Evolutionary conservation across 2,329 filamentous ascomycete genomes (phyloP).

Genomic region (Scedosporium dehoogii): DNA sequence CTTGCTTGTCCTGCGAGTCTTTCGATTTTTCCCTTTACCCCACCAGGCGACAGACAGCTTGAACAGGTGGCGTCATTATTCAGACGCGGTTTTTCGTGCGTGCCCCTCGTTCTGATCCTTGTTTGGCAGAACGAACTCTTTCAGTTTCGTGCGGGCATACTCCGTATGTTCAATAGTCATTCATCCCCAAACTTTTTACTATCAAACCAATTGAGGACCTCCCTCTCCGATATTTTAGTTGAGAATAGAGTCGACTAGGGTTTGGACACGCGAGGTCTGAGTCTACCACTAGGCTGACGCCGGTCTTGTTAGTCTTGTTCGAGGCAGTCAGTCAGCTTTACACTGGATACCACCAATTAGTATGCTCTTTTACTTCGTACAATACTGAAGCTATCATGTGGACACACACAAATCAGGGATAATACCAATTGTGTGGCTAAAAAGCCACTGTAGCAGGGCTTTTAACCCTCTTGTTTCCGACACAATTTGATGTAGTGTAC

Average conservation of each 20-base stretch:
- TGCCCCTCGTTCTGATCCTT: background rate
- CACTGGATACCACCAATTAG: no score
- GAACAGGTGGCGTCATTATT: background rate
- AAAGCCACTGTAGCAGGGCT: conserved; percentile 1
- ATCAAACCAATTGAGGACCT: no score
- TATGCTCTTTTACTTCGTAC: no score
- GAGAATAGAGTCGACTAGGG: no score
- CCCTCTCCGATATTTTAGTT: no score
- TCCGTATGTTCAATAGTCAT: no score
- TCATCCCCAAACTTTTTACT: no score
- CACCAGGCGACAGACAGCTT: background rate
- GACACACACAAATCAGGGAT: background rate
- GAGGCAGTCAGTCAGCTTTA: no score
- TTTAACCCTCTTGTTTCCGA: conserved; percentile 1
- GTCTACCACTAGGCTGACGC: no score
- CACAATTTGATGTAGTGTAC: background rate
- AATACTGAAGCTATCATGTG: background rate
- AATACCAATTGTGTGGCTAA: conserved; percentile 1
- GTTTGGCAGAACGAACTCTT: background rate
- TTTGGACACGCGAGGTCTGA: no score
- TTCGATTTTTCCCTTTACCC: background rate
- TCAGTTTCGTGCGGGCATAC: background rate
- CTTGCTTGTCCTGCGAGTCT: no score
- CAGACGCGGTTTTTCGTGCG: background rate
- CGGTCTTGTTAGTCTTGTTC: no score